Evolutionary conservation across 331 rosid genomes (phyloP), one percentile per base, ranked within the genome.

Genomic region (Pyrus hybrid): DNA sequence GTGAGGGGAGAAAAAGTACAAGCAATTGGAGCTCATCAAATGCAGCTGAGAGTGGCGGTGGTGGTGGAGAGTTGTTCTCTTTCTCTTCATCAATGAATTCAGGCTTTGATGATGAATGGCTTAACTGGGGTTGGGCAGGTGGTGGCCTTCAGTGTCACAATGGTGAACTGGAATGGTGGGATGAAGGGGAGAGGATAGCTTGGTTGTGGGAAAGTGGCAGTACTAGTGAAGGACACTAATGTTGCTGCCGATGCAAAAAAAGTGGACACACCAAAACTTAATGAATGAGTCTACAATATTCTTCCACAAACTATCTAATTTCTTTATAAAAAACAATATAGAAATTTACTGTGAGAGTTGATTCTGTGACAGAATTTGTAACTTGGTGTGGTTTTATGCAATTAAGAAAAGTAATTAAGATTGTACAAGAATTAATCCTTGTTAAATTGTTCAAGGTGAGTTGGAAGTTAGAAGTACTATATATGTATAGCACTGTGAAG

Each of bases 21-120:
- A 64, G 62, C 72, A 65, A 63, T 30, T 72, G 81, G 74, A 81
- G 87, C 76, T 41, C 47, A 41, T 80, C 83, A 32, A 79, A 81
- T 70, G 79, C 67, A 63, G 47, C 47, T 11, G 84, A 67, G 43
- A 82, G 71, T 73, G 79, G 69, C 47, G 35, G 47, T 41, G 47
- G 47, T 71, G 76, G 77, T 76, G 79, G 69, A 76, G 68, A 73
- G 12, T 17, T 61, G 13, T 41, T 25, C 47, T 28, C 66, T 47
- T 79, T 49, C 70, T 76, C 83, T 61, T 84, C 89, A 1, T 72
- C 88, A 4, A 68, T 73, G 67, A 77, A 73, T 78, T 82, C 82
- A 17, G 77, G 71, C 23, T 83, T 87, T 76, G 85, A 85, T 56
- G 76, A 87, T 9, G 86, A 80, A 82, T 78, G 90, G 87, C 51